These are phyloP conservation scores for Geranomyces michiganensis DNA, from an alignment of 192 early-diverging fungal genomes.

Conservation along the genomic window DNA sequence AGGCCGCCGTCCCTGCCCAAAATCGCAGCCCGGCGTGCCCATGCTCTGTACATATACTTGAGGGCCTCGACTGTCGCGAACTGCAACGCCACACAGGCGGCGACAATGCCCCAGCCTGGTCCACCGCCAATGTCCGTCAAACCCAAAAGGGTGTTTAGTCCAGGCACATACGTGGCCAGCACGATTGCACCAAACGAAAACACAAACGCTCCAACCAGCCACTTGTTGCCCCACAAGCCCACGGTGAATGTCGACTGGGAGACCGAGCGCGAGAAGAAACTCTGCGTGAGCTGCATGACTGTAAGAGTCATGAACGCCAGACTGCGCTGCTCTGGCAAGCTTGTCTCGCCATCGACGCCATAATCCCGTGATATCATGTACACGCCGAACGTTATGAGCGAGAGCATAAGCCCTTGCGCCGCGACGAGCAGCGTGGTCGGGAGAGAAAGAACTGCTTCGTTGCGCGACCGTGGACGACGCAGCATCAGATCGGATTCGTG, in stretches of 20 bases:
- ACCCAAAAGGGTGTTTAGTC: constrained; percentile 46
- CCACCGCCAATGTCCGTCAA: constrained; percentile 40
- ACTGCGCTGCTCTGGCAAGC: constrained; percentile 48
- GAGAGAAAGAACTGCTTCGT: constrained; percentile 71
- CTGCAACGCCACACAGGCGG: constrained; percentile 49
- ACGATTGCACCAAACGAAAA: constrained; percentile 72
- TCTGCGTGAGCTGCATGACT: constrained; percentile 84
- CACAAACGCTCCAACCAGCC: constrained; percentile 78
- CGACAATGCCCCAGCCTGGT: constrained; percentile 47
- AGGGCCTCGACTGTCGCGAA: constrained; percentile 45
- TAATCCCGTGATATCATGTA: constrained; percentile 37
- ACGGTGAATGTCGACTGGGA: constrained; percentile 72
- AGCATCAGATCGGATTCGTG: constrained; percentile 84
- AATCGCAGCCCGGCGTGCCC: background rate
- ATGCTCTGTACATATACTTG: constrained; percentile 32
- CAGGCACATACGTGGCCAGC: constrained; percentile 79
- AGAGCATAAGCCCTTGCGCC: constrained; percentile 74
- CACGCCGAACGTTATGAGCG: constrained; percentile 54
- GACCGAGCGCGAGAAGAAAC: constrained; percentile 80
- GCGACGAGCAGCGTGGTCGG: constrained; percentile 67
- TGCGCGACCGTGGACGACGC: constrained; percentile 77
- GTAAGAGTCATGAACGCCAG: constrained; percentile 83
- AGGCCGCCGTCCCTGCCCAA: constrained; percentile 8
- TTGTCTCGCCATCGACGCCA: constrained; percentile 27
- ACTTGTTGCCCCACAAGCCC: constrained; percentile 75